phyloP scores from a whole-genome alignment of 257 asterid species.

The Plantago elongata region DNA sequence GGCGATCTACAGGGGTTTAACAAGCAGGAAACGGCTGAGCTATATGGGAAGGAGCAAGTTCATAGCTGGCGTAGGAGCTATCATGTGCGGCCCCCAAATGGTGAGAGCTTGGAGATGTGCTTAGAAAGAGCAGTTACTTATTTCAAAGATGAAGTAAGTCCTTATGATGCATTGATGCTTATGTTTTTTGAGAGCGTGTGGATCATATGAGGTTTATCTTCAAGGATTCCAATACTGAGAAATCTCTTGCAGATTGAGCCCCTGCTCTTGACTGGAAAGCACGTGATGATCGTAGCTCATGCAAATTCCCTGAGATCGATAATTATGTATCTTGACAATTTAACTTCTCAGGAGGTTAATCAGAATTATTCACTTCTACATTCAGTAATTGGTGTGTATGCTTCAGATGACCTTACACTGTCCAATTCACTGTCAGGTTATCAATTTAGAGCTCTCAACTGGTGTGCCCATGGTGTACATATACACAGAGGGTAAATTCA shows the following conservation, averaged over 20 bases:
- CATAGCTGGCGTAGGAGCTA: conserved; percentile 92
- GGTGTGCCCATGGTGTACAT: conserved; percentile 96
- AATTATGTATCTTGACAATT: conserved; percentile 82
- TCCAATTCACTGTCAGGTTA: conserved; percentile 46
- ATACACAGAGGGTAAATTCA: conserved; percentile 54
- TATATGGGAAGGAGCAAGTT: conserved; percentile 81
- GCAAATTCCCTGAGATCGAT: conserved; percentile 92
- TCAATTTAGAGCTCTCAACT: conserved; percentile 82
- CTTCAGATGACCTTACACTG: background rate
- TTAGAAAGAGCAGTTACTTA: conserved; percentile 82
- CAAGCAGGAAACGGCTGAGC: conserved; percentile 83
- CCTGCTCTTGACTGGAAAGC: conserved; percentile 55
- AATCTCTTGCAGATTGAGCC: conserved; percentile 69
- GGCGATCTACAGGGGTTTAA: conserved; percentile 90
- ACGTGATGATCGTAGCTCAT: conserved; percentile 92
- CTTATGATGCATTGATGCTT: background rate
- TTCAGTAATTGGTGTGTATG: conserved; percentile 1
- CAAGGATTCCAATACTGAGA: conserved; percentile 9
- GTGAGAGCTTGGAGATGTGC: conserved; percentile 98
- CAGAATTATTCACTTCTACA: background rate
- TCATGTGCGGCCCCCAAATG: conserved; percentile 86
- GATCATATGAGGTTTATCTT: background rate
- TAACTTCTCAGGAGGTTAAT: conserved; percentile 77
- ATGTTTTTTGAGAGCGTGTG: background rate
- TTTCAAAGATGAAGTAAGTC: conserved; percentile 73